A percentile compares a stretch with the other conserved stretches of the same genome.
These are phyloP conservation scores for Domatiomyces globalis DNA, from an alignment of 2,329 filamentous ascomycete genomes.

Conservation along the genomic window DNA sequence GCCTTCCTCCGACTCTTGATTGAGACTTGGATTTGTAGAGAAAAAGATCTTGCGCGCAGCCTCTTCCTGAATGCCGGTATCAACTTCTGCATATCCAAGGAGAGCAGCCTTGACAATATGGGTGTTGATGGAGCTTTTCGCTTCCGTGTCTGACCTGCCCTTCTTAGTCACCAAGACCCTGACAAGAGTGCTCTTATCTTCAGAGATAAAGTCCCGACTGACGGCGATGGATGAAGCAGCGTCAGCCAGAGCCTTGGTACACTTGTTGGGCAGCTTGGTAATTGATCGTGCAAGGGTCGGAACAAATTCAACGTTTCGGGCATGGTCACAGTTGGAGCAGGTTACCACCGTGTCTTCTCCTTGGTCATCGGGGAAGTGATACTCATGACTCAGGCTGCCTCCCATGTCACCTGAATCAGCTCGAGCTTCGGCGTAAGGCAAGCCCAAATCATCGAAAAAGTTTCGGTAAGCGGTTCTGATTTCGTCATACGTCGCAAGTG, in stretches of 20 bases:
- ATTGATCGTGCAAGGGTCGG: slow-evolving; percentile 20
- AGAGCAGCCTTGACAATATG: slow-evolving; percentile 50
- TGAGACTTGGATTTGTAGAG: not conserved
- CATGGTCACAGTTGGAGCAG: slow-evolving; percentile 59
- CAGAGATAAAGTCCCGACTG: slow-evolving; percentile 10
- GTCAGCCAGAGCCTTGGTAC: too few relatives aligned
- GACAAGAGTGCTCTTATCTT: slow-evolving; percentile 9
- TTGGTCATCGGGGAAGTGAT: slow-evolving; percentile 63
- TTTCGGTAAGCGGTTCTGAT: slow-evolving; percentile 60
- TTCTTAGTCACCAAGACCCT: slow-evolving; percentile 6
- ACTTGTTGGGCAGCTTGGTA: not conserved
- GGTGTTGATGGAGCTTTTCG: slow-evolving; percentile 31
- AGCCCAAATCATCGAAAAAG: slow-evolving; percentile 67
- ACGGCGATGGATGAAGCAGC: not conserved
- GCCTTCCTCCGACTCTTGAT: not conserved
- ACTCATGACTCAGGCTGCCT: slow-evolving; percentile 84
- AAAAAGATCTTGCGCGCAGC: slow-evolving; percentile 5
- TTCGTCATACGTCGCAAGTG: slow-evolving; percentile 63
- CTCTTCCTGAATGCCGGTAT: slow-evolving; percentile 53
- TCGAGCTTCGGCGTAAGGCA: slow-evolving; percentile 72
- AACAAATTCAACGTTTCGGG: slow-evolving; percentile 80
- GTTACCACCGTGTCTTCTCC: slow-evolving; percentile 77
- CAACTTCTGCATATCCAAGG: slow-evolving; percentile 44
- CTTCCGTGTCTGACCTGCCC: not conserved
- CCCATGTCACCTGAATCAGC: slow-evolving; percentile 96